Percentiles rank a stretch among this genome's conserved stretches.
phyloP scores from a whole-genome alignment of 192 early-diverging fungal genomes.

The Dispira parvispora region DNA sequence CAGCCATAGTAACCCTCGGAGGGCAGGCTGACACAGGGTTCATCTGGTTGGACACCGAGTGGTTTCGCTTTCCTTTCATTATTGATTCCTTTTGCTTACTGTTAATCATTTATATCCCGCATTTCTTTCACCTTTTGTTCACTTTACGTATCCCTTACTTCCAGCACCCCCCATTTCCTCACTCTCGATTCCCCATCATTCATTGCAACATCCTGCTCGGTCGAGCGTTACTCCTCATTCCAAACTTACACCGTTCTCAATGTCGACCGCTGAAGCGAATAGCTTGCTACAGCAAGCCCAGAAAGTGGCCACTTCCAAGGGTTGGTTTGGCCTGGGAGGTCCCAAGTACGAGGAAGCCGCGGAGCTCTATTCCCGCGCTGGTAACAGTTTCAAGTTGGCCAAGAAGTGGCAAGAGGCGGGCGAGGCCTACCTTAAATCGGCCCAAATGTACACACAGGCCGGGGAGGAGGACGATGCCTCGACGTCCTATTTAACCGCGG shows the following conservation, averaged over 20 bases:
- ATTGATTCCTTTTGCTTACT: too few species aligned
- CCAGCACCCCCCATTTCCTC: too few species aligned
- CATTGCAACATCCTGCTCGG: too few species aligned
- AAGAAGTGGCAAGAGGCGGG: conserved; percentile 89
- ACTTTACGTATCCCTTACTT: too few species aligned
- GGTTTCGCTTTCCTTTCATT: too few species aligned
- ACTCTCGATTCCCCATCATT: too few species aligned
- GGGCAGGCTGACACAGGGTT: too few species aligned
- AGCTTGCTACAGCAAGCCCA: conserved; percentile 48
- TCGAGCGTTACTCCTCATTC: too few species aligned
- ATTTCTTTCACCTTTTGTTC: too few species aligned
- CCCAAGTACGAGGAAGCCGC: conserved; percentile 91
- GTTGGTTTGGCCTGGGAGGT: conserved; percentile 46
- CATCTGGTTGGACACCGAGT: too few species aligned
- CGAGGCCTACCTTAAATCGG: conserved; percentile 77
- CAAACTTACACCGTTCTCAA: conserved; percentile 4
- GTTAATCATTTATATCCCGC: too few species aligned
- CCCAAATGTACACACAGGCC: conserved; percentile 53
- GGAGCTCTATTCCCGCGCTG: conserved; percentile 82
- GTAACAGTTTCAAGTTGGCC: conserved; percentile 81
- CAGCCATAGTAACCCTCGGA: too few species aligned
- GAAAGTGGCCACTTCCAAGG: conserved; percentile 40
- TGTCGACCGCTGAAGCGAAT: conserved; percentile 40
- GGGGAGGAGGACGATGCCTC: conserved; percentile 79
- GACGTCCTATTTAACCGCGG: conserved; percentile 62